Evolutionary conservation across 2,329 filamentous ascomycete genomes (phyloP), one percentile per base, ranked within the genome.

Genomic region (Fusarium domesticum): DNA sequence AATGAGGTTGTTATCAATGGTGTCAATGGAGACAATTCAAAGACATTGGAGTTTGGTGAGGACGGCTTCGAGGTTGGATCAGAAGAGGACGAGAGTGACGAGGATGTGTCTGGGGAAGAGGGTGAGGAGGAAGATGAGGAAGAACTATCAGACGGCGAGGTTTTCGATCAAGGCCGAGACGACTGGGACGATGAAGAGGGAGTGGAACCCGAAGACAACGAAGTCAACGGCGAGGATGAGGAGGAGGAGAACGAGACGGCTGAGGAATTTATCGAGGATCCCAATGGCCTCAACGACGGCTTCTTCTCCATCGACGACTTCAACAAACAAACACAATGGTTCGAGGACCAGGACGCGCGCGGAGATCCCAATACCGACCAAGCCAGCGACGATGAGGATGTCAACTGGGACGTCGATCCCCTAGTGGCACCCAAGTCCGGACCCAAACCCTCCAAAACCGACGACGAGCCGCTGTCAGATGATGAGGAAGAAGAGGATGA

Each of bases 281-380:
- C 83, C 4, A 77, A 93, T 61, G 89, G 90, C 6, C 80, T 98
- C 23, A 97, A 98, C 61, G 93, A 98, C 62, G 92, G 90, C 5
- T 98, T 98, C 72, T 98, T 98, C 71, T 95, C 89, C 14, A 92
- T 98, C 59, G 91, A 97, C 60, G 84, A 95, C 47, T 98, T 98
- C 78, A 98, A 98, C 74, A 89, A 85, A 64, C 88, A 95, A 63
- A 89, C 90, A 2, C 89, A 95, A 60, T 86, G 85, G 63, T 83
- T 96, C 37, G 93, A 98, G 67, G 83, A 88, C 53, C 86, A 90
- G 65, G 92, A 97, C 64, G 79, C 80, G 19, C 77, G 80, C 51
- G 89, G 86, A 19, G 88, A 92, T 54, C 81, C 81, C 30, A 84
- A 86, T 57, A 85, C 85, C 43, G 87, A 85, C 50, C 77, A 75